Evolutionary conservation across 2,329 filamentous ascomycete species (phyloP), one percentile per base, ranked within the genome.

Genomic region (Trichoderma endophyticum): DNA sequence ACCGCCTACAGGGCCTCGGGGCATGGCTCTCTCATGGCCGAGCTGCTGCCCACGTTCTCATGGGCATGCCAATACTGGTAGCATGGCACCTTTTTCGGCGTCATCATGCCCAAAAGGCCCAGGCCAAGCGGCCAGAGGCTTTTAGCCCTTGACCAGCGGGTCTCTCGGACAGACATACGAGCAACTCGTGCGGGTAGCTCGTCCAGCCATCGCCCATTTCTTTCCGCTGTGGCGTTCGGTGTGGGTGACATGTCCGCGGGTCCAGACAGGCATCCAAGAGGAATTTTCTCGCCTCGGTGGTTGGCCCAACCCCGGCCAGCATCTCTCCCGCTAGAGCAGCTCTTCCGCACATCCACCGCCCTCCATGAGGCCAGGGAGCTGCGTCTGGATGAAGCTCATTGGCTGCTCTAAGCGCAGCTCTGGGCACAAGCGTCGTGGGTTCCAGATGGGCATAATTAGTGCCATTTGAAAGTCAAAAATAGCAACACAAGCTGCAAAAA

Each of bases 371-470:
- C 54, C 34, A 68, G 71, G 43, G 54, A 63, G 64, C 72, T 73
- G 74, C 72, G 72, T 72, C 68, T 74, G 74, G 75, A 74, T 78
- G 78, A 75, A 75, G 77, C 78, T 81, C 78, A 85, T 86, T 85
- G 84, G 84, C 76, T 78, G 78, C 78, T 82, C 78, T 84, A 85
- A 86, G 84, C 84, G 84, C 84, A 86, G 78, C 75, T 73, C 76
- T 75, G 56, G 67, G 68, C 71, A 62, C 65, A 70, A 71, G 65
- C 71, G 51, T 75, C 75, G 63, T 78, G 75, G n/a, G n/a, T 79
- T 76, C 74, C 72, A 78, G 77, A 74, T 75, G 75, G 70, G 36
- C 73, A 74, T 70, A 67, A 62, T 56, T 73, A 73, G 69, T 76
- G 75, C 74, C 75, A 76, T 77, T 77, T 80, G 18, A n/a, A 26